Percentiles rank a stretch among this genome's conserved stretches.
These are phyloP conservation scores for Echium plantagineum DNA, from an alignment of 257 asterid species.

Conservation along the genomic window DNA sequence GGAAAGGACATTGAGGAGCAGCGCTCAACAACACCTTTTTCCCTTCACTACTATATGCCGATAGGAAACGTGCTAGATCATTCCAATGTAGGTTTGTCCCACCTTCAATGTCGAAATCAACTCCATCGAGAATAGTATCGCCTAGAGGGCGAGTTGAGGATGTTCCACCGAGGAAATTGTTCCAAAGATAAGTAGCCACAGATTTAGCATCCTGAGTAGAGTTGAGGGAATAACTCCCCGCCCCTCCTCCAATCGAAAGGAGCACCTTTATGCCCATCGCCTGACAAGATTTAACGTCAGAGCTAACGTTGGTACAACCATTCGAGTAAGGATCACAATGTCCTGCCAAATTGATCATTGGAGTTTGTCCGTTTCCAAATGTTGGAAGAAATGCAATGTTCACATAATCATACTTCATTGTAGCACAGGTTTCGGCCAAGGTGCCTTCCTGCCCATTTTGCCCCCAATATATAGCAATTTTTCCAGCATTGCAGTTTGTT, in stretches of 20 bases:
- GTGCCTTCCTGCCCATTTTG: slow-evolving; percentile 57
- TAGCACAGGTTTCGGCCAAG: slow-evolving; percentile 36
- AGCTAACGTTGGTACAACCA: slow-evolving; percentile 27
- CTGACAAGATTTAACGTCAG: slow-evolving; percentile 38
- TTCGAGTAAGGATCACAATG: slow-evolving; percentile 47
- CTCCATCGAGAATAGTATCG: slow-evolving; percentile 35
- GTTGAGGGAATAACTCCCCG: slow-evolving; percentile 32
- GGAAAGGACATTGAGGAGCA: slow-evolving; percentile 61
- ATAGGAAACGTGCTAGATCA: slow-evolving; percentile 35
- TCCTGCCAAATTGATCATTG: slow-evolving; percentile 43
- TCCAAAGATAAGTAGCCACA: slow-evolving; percentile 38
- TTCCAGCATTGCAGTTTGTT: slow-evolving; percentile 33
- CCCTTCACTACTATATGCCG: slow-evolving; percentile 23
- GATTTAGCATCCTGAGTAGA: slow-evolving; percentile 34
- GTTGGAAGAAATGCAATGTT: slow-evolving; percentile 39
- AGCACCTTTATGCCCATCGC: slow-evolving; percentile 35
- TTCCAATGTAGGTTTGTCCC: slow-evolving; percentile 42
- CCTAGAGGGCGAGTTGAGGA: slow-evolving; percentile 39
- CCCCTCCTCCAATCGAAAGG: slow-evolving; percentile 50
- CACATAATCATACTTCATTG: slow-evolving; percentile 35
- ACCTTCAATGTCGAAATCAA: slow-evolving; percentile 51
- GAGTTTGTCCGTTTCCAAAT: slow-evolving; percentile 40
- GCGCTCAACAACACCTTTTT: slow-evolving; percentile 39
- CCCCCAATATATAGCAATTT: slow-evolving; percentile 51
- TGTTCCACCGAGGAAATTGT: slow-evolving; percentile 43